Percentiles rank a stretch among this genome's conserved stretches.
Conservation (phyloP, 1,139 yeast species). For the Geotrichum australiense region DNA sequence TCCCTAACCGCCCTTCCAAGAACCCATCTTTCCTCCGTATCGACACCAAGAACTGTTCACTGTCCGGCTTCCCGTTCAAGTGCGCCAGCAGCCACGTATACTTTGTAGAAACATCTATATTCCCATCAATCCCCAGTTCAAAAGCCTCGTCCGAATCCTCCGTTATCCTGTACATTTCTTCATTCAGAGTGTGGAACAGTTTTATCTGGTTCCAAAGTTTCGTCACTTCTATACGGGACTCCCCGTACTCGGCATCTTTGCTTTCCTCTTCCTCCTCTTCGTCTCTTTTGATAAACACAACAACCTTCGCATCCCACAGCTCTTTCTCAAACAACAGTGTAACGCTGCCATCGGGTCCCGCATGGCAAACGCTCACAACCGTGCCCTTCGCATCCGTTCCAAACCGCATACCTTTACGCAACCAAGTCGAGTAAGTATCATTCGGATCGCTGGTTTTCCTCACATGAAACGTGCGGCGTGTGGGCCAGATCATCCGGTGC, state of each 20-base stretch:
- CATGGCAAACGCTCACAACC: background rate
- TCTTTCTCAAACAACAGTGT: background rate
- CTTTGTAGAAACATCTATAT: background rate
- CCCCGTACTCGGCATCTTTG: background rate
- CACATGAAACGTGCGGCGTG: background rate
- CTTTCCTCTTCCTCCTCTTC: background rate
- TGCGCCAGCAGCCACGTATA: constrained; percentile 10
- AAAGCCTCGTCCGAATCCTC: constrained; percentile 1
- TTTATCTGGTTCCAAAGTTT: constrained; percentile 12
- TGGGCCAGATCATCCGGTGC: constrained; percentile 4
- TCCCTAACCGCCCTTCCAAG: constrained; percentile 12
- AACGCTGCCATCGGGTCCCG: background rate
- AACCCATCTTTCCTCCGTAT: constrained; percentile 10
- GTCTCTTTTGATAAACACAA: background rate
- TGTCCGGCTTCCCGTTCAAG: background rate
- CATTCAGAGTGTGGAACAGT: constrained; percentile 9
- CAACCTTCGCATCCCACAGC: constrained; percentile 3
- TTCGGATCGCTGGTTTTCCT: background rate
- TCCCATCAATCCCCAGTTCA: background rate
- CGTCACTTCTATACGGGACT: constrained; percentile 1
- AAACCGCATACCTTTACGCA: background rate
- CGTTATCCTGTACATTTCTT: background rate
- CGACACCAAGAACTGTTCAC: constrained; percentile 6
- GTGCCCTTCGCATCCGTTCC: background rate
- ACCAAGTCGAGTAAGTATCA: background rate